Evolutionary conservation across 2,329 filamentous ascomycete species (phyloP).

Genomic region (Aureobasidium melanogenum): DNA sequence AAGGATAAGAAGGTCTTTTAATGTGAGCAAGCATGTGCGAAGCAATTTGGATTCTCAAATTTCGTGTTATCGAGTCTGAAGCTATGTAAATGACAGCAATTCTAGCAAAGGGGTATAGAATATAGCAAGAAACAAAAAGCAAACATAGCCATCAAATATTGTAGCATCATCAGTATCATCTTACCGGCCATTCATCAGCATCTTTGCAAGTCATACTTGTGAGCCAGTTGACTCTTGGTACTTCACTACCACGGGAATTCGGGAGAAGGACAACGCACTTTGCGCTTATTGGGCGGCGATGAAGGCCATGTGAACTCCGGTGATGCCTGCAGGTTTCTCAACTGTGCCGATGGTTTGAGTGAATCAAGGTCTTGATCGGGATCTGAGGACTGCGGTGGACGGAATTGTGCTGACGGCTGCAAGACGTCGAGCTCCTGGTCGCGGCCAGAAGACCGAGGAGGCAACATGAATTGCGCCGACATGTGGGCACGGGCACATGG

Average conservation of each 20-base stretch:
- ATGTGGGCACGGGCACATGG: not conserved
- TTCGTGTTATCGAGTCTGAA: too few relatives aligned
- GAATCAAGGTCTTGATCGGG: not conserved
- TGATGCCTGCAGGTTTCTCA: not conserved
- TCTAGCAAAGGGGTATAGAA: not conserved
- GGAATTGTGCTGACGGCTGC: not conserved
- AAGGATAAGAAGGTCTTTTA: not conserved
- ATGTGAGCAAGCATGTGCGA: not conserved
- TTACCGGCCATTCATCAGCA: not conserved
- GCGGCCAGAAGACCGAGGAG: not conserved
- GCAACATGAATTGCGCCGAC: too few relatives aligned
- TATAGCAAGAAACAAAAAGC: not conserved
- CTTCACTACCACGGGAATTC: conserved; percentile 1
- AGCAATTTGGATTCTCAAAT: too few relatives aligned
- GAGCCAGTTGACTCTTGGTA: too few relatives aligned
- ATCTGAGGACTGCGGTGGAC: not conserved
- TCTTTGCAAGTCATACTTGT: not conserved
- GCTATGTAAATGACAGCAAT: too few relatives aligned
- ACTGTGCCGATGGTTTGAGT: not conserved
- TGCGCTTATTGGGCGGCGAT: not conserved
- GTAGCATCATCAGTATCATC: not conserved
- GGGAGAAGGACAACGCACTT: not conserved
- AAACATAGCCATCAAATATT: not conserved
- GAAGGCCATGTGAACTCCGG: not conserved
- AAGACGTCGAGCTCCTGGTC: not conserved